Percentiles rank a stretch among this genome's conserved stretches.
phyloP scores from a whole-genome alignment of 257 asterid species.

The Solanum bulbocastanum region DNA sequence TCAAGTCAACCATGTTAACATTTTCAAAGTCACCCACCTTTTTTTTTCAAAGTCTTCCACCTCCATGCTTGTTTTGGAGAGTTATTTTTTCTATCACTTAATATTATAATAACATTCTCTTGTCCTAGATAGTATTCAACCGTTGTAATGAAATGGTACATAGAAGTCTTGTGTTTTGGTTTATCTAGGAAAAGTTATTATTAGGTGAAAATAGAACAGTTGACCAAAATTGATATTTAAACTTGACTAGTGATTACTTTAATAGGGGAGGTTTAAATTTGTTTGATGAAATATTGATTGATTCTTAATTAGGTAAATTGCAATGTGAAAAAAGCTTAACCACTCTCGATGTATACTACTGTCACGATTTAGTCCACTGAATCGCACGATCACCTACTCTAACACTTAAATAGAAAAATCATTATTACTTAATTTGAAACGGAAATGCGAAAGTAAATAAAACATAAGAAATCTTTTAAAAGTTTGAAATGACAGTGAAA shows the following conservation, averaged over 20 bases:
- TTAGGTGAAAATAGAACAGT: neutral
- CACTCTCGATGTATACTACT: neutral
- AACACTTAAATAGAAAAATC: accelerated
- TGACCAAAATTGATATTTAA: neutral
- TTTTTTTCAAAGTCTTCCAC: neutral
- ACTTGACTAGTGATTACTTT: neutral
- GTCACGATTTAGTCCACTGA: too few species aligned
- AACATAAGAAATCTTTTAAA: too few species aligned
- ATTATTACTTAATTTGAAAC: too few species aligned
- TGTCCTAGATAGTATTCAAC: neutral
- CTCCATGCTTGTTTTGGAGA: neutral
- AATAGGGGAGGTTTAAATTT: neutral
- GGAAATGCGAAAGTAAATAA: too few species aligned
- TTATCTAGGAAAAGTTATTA: neutral
- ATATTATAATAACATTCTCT: neutral
- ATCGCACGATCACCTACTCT: neutral
- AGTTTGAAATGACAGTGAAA: neutral
- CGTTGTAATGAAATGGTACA: neutral
- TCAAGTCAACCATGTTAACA: neutral
- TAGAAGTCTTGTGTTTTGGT: neutral
- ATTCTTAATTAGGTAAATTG: neutral
- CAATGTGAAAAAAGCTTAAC: neutral
- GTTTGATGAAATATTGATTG: neutral
- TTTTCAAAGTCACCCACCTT: neutral
- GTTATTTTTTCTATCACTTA: neutral